Evolutionary conservation across 2,329 filamentous ascomycete species (phyloP), one percentile per base, ranked within the genome.

Genomic region (Teratosphaeriaceae sp.): DNA sequence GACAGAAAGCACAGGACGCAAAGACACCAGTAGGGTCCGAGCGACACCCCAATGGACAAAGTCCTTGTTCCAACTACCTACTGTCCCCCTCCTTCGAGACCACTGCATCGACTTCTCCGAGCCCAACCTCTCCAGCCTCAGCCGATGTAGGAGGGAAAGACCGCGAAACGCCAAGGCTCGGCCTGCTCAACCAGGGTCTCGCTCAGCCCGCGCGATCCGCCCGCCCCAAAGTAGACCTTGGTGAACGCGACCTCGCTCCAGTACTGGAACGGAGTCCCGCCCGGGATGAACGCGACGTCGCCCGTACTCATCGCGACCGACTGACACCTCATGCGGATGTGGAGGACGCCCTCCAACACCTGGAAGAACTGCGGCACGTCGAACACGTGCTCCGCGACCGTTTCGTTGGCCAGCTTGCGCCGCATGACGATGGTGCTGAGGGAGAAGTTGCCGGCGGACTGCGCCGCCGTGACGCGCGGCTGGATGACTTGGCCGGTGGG

Each of bases 231-330:
- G 23, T 43, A 43, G 22, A 43, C 33, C 15, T 43, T 38, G 2
- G 33, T 30, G 34, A 37, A 37, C 7, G 31, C 40, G n/a, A 37
- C 33, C 8, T 29, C 31, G 20, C 27, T 34, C 24, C 26, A 36
- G 18, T 43, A 43, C 40, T 27, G 22, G 24, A 43, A 42, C 4
- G 7, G n/a, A 7, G 40, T 42, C 5, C 30, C 40, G 8, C n/a
- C 23, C 12, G 40, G 40, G 8, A 43, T 38, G 29, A 43, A 43
- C 7, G 40, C 40, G 19, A 37, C 22, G 21, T 37, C 40, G 21
- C 34, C 40, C 4, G 34, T 22, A 15, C 19, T 43, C 40, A 43
- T 20, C n/a, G 23, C 18, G 11, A 29, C 34, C 8, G 40, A 37
- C 33, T 43, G 18, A 22, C 27, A 15, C 11, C n/a, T 13, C 40